Evolutionary conservation across 1,284 basidiomycete species (phyloP), one percentile per base, ranked within the genome.

Genomic region (Puccinia sorghi): DNA sequence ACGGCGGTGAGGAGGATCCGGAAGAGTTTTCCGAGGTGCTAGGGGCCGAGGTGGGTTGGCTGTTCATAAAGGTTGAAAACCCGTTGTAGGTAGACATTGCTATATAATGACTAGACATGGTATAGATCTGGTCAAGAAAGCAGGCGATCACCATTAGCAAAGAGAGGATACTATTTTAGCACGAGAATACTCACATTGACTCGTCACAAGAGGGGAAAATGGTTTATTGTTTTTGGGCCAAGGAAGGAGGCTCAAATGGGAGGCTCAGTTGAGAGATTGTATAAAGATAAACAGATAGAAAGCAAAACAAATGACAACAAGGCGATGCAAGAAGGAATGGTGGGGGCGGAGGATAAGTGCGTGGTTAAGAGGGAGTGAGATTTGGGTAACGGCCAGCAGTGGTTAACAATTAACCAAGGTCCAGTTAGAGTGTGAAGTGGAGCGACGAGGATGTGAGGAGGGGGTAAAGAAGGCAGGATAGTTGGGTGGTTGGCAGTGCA

Each of bases 361-460:
- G n/a, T n/a, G 37, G 13, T 27, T 1, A 43, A 25, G 57, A 43
- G 37, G 7, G 54, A 61, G 71, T 37, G n/a, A 20, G 25, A 27
- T 5, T 39, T 39, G 61, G 61, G 9, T 61, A 61, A 75, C 73
- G 73, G 61, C 73, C 73, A 75, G 73, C 61, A 75, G 32, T 64
- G 50, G 48, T 52, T 64, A n/a, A 73, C 0, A 12, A 46, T 56
- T 61, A 61, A 67, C 57, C 73, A 77, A 64, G 52, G 74, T 77
- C 64, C 74, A 77, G 74, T 77, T 64, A 46, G 41, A 20, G 57
- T 32, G 50, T 43, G 17, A 50, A 25, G 41, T 6, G 57, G 57
- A 25, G 66, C 2, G 39, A 7, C 13, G 22, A 56, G n/a, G n/a
- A 37, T 67, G n/a, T n/a, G n/a, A n/a, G n/a, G n/a, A n/a, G n/a